phyloP scores from a whole-genome alignment of 371 early-diverging fungal species.

The Umbelopsis sp. region DNA sequence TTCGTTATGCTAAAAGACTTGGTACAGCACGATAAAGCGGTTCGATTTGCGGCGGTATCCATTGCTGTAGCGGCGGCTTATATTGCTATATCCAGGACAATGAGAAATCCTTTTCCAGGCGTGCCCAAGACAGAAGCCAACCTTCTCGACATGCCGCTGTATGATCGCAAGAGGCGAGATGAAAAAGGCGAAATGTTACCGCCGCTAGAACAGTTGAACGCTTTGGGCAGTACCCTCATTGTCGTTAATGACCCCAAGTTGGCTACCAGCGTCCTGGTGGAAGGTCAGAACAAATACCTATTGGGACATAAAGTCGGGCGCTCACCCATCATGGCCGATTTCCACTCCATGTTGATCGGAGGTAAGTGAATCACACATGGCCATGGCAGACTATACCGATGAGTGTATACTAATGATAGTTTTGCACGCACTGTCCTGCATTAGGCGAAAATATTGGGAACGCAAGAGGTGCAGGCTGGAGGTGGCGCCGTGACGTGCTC shows the following conservation, averaged over 20 bases:
- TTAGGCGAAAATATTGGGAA: not conserved
- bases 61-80: not conserved
- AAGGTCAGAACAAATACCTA: not conserved
- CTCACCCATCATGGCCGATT: not conserved
- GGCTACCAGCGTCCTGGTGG: not conserved
- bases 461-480: constrained; percentile 1
- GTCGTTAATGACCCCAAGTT: not conserved
- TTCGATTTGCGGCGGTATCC: not conserved
- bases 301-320: not conserved
- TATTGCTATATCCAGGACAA: not conserved
- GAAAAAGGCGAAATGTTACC: not conserved
- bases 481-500: constrained; percentile 14
- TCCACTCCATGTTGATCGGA: not conserved
- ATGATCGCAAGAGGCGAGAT: not conserved
- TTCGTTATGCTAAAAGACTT: not conserved
- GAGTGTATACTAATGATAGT: too few species aligned
- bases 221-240: not conserved
- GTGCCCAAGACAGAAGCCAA: not conserved
- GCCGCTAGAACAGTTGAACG: not conserved
- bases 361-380: not conserved
- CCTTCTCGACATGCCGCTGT: not conserved
- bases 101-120: not conserved
- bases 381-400: too few species aligned
- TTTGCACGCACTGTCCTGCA: not conserved
- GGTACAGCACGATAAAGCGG: not conserved